A percentile compares a stretch with the other conserved stretches of the same genome.
Conservation (phyloP, 805 yeast genomes). For the Cyberlindnera maclurae region DNA sequence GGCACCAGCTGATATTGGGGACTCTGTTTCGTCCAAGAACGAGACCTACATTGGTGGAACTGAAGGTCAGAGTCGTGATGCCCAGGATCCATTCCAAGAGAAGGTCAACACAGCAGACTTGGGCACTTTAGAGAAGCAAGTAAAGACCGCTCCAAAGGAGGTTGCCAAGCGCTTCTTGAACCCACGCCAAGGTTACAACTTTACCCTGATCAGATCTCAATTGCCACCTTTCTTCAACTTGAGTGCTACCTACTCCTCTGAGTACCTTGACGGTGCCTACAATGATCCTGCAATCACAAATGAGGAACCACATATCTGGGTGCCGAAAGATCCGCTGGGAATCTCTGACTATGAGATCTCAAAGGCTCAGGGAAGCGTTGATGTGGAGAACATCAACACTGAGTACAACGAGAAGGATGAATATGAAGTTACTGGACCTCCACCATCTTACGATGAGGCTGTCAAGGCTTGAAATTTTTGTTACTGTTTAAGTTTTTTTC, state of each 20-base stretch:
- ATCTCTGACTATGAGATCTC: conserved; percentile 52
- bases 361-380: conserved; percentile 47
- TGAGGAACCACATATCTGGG: conserved; percentile 60
- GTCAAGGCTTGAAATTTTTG: conserved; percentile 2
- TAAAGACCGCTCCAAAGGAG: conserved; percentile 11
- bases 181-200: conserved; percentile 40
- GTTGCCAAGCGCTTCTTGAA: conserved; percentile 26
- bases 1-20: conserved; percentile 15
- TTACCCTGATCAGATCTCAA: conserved; percentile 35
- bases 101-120: conserved; percentile 22
- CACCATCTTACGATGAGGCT: conserved; percentile 53
- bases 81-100: conserved; percentile 6
- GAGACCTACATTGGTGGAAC: conserved; percentile 21
- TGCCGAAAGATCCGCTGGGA: conserved; percentile 63
- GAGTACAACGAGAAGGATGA: conserved; percentile 50
- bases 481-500: too few species aligned
- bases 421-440: conserved; percentile 49
- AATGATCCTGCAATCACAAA: conserved; percentile 52
- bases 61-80: conserved; percentile 5
- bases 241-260: conserved; percentile 26
- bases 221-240: conserved; percentile 31
- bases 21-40: conserved; percentile 23
- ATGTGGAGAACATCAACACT: conserved; percentile 53
- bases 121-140: conserved; percentile 13
- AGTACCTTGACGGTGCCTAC: conserved; percentile 32